Conservation (phyloP, 306 rosid species). For the Purshia tridentata region DNA sequence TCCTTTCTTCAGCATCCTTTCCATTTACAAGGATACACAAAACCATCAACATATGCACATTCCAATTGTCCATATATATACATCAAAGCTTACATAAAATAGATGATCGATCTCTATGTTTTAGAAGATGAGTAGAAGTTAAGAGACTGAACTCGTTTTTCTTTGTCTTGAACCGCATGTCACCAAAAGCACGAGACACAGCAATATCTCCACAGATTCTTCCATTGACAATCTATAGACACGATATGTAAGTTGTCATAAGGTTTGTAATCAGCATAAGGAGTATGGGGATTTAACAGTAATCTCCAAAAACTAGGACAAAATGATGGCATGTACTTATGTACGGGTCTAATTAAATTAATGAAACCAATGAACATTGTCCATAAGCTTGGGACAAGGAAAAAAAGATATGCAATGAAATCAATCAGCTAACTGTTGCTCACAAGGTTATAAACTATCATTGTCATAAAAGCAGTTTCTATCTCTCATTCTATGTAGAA, state of each 20-base stretch:
- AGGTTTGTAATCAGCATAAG: constrained; percentile 4
- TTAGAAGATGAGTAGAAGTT: constrained; percentile 26
- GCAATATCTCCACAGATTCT: constrained; percentile 98
- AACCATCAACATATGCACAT: constrained; percentile 34
- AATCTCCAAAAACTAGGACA: too few relatives aligned
- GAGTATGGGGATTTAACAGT: neutral
- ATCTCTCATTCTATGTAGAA: constrained; percentile 5
- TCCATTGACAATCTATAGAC: constrained; percentile 70
- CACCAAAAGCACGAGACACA: constrained; percentile 97
- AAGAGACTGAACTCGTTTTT: constrained; percentile 68
- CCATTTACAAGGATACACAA: constrained; percentile 33
- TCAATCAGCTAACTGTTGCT: neutral
- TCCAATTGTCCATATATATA: constrained; percentile 5
- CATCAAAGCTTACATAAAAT: constrained; percentile 24
- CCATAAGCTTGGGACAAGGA: neutral
- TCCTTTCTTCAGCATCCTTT: constrained; percentile 92
- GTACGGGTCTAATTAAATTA: too few relatives aligned
- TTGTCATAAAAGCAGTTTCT: neutral
- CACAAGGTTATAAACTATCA: neutral
- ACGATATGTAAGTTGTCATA: constrained; percentile 28
- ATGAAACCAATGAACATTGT: neutral
- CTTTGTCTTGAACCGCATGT: constrained; percentile 87
- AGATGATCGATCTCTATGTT: neutral
- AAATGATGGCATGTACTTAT: too few relatives aligned
- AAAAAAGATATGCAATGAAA: neutral